These are phyloP conservation scores for Aegilops speltoides DNA, from an alignment of 176 grass and related monocot species.

Conservation along the genomic window DNA sequence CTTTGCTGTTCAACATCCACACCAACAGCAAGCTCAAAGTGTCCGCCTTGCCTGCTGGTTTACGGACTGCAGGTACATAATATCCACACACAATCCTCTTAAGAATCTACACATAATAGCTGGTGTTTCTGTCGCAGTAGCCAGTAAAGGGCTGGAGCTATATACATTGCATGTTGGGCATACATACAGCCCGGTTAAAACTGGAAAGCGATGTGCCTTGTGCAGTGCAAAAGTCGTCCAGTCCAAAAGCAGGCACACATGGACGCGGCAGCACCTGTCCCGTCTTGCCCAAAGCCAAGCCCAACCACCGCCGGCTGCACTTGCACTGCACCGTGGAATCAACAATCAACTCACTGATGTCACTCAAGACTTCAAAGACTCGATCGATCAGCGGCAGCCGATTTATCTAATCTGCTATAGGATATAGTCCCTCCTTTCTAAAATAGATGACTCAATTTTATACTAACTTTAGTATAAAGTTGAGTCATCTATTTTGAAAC, in stretches of 20 bases:
- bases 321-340: slow-evolving; percentile 22
- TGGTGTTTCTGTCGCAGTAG: background rate
- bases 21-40: too few relatives aligned
- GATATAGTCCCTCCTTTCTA: too few relatives aligned
- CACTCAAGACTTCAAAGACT: background rate
- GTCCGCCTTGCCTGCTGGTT: background rate
- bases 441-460: too few relatives aligned
- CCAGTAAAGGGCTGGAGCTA: background rate
- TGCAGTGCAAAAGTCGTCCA: background rate
- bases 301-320: background rate
- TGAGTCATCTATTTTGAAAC: too few relatives aligned
- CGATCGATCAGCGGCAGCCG: background rate
- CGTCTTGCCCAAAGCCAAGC: background rate
- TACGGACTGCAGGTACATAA: background rate
- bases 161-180: background rate
- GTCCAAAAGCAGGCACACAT: background rate
- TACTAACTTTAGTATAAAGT: too few relatives aligned
- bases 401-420: background rate
- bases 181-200: background rate
- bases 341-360: slow-evolving; percentile 47
- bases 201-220: background rate
- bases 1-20: background rate
- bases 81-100: background rate
- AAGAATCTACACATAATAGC: background rate
- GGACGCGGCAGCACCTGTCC: slow-evolving; percentile 5